A percentile compares a stretch with the other conserved stretches of the same genome.
Evolutionary conservation across 305 asterid species (phyloP).

Genomic region (Plantago lanceolata): DNA sequence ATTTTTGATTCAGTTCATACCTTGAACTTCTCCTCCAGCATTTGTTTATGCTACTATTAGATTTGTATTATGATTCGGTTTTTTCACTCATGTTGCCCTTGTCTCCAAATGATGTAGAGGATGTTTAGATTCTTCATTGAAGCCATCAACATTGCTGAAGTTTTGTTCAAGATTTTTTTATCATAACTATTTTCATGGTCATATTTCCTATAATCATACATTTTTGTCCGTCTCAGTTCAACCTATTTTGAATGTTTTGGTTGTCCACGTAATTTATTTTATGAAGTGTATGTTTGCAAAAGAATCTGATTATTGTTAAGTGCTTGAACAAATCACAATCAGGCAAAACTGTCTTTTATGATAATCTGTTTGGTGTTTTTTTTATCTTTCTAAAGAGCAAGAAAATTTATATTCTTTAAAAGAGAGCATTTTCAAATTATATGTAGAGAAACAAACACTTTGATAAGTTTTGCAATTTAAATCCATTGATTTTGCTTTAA

Average conservation of each 20-base stretch:
- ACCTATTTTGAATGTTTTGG: too few species aligned
- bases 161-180: not conserved
- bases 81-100: conserved; percentile 5
- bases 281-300: too few species aligned
- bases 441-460: too few species aligned
- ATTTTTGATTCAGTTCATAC: not conserved
- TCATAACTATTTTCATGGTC: not conserved
- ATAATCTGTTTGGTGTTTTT: not conserved
- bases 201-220: not conserved
- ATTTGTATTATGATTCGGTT: conserved; percentile 5
- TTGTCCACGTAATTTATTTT: not conserved
- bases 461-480: too few species aligned
- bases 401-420: too few species aligned
- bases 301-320: too few species aligned
- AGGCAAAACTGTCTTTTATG: not conserved
- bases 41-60: conserved; percentile 10
- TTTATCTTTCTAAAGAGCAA: too few species aligned
- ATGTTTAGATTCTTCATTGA: not conserved
- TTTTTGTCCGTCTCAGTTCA: not conserved
- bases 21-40: conserved; percentile 2
- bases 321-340: too few species aligned
- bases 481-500: too few species aligned
- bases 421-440: too few species aligned
- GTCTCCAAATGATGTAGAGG: not conserved
- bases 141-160: not conserved